Evolutionary conservation across 2,329 filamentous ascomycete species (phyloP).

Genomic region (Botrytis fragariae): DNA sequence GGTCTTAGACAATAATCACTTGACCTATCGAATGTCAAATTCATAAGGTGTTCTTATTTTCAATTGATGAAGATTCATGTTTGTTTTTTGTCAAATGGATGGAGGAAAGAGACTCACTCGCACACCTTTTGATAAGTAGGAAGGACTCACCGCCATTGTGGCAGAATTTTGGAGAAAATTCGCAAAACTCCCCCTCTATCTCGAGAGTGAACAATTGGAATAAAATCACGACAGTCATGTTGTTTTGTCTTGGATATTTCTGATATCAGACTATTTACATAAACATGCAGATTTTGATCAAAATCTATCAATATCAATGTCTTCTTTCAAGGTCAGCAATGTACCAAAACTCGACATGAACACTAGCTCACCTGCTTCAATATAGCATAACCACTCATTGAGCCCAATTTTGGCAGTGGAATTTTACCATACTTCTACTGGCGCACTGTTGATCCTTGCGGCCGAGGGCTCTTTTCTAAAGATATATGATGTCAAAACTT

Average conservation of each 20-base stretch:
- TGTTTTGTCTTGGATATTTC: background rate
- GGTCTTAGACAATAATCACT: background rate
- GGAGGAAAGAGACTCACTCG: background rate
- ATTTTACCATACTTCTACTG: constrained; percentile 44
- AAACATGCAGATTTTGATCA: constrained; percentile 6
- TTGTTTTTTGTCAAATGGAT: background rate
- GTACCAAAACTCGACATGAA: background rate
- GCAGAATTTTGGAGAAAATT: background rate
- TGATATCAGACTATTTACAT: background rate
- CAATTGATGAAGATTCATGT: background rate
- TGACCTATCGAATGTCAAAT: background rate
- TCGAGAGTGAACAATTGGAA: background rate
- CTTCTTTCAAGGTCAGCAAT: constrained; percentile 20
- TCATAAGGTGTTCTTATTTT: background rate
- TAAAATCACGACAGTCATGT: background rate
- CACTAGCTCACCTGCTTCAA: constrained; percentile 10
- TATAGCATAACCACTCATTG: constrained; percentile 37
- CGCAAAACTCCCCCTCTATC: background rate
- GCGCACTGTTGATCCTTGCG: constrained; percentile 49
- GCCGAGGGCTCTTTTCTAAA: constrained; percentile 60
- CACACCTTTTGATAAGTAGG: background rate
- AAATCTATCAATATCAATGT: constrained; percentile 7
- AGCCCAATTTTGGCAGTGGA: constrained; percentile 59
- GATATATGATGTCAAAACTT: constrained; percentile 45
- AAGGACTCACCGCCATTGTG: background rate